Evolutionary conservation across 1,284 basidiomycete genomes (phyloP).

Genomic region (Leucoagaricus sp.): DNA sequence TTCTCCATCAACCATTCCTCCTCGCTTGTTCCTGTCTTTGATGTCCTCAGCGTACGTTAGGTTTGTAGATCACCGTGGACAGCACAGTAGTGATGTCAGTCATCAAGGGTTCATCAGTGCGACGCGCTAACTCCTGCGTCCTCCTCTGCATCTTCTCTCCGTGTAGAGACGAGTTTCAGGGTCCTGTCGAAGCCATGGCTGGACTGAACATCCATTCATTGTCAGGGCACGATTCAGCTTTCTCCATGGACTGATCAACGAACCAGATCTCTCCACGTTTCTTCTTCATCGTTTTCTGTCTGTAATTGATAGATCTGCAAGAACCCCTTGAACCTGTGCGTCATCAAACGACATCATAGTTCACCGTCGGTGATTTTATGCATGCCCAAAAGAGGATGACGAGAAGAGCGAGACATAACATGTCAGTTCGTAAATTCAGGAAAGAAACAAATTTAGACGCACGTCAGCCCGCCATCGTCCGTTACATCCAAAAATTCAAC

Average conservation of each 20-base stretch:
- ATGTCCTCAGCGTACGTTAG: constrained; percentile 15
- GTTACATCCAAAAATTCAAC: constrained; percentile 74
- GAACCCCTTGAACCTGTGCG: constrained; percentile 69
- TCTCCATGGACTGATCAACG: constrained; percentile 23
- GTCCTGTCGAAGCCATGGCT: constrained; percentile 74
- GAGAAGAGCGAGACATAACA: background rate
- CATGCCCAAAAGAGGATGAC: background rate
- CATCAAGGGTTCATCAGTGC: constrained; percentile 14
- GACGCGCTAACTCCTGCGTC: constrained; percentile 2
- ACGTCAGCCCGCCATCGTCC: constrained; percentile 74
- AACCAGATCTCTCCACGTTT: constrained; percentile 80
- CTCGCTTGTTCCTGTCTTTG: constrained; percentile 9
- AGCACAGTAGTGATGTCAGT: constrained; percentile 12
- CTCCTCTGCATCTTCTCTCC: constrained; percentile 50
- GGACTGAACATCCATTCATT: constrained; percentile 41
- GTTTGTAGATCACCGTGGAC: constrained; percentile 10
- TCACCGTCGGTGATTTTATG: constrained; percentile 7
- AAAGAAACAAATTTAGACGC: constrained; percentile 29
- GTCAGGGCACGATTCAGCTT: constrained; percentile 10
- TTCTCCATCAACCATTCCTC: constrained; percentile 1
- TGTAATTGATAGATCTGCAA: constrained; percentile 79
- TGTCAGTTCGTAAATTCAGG: constrained; percentile 5
- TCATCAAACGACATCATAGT: background rate
- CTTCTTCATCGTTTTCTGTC: constrained; percentile 79
- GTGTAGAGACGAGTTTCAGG: constrained; percentile 57